These are phyloP conservation scores for Hypoxylon sp. DNA, from an alignment of 2,329 filamentous ascomycete species.

Conservation along the genomic window DNA sequence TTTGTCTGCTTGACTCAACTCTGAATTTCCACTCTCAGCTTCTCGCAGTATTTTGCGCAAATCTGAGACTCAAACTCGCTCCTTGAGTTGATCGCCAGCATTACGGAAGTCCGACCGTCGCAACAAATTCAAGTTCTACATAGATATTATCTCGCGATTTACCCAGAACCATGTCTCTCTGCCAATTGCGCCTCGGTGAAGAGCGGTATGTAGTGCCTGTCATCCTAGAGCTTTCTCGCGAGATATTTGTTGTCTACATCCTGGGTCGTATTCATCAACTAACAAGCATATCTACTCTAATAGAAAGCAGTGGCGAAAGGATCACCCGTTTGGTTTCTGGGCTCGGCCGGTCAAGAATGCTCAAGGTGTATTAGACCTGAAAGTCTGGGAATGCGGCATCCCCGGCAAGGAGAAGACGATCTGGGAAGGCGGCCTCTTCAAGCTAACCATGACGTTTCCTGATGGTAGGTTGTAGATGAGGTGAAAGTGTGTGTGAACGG, in stretches of 20 bases:
- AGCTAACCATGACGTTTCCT: slow-evolving; percentile 91
- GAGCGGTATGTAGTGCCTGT: slow-evolving; percentile 75
- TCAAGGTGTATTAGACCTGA: slow-evolving; percentile 88
- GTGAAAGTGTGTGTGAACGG: slow-evolving; percentile 39
- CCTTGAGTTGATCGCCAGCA: neutral
- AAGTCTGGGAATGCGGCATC: slow-evolving; percentile 96
- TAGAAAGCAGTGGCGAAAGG: slow-evolving; percentile 96
- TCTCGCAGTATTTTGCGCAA: slow-evolving; percentile 20
- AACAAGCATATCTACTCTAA: slow-evolving; percentile 28
- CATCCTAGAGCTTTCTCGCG: slow-evolving; percentile 3
- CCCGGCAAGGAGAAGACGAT: slow-evolving; percentile 97
- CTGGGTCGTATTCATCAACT: slow-evolving; percentile 23
- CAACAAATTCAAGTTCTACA: slow-evolving; percentile 5
- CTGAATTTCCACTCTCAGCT: slow-evolving; percentile 11
- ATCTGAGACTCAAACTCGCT: slow-evolving; percentile 5
- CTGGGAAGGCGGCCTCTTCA: slow-evolving; percentile 98
- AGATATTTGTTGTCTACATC: slow-evolving; percentile 5
- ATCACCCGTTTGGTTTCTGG: slow-evolving; percentile 98
- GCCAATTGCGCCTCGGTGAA: slow-evolving; percentile 88
- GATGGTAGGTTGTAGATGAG: slow-evolving; percentile 76
- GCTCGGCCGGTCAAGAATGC: slow-evolving; percentile 87
- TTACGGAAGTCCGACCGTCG: neutral
- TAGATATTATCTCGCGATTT: neutral
- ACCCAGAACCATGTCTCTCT: slow-evolving; percentile 79
- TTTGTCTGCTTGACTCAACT: slow-evolving; percentile 11